Conservation (phyloP, 2,329 filamentous ascomycete species). For the Phoma sp. region DNA sequence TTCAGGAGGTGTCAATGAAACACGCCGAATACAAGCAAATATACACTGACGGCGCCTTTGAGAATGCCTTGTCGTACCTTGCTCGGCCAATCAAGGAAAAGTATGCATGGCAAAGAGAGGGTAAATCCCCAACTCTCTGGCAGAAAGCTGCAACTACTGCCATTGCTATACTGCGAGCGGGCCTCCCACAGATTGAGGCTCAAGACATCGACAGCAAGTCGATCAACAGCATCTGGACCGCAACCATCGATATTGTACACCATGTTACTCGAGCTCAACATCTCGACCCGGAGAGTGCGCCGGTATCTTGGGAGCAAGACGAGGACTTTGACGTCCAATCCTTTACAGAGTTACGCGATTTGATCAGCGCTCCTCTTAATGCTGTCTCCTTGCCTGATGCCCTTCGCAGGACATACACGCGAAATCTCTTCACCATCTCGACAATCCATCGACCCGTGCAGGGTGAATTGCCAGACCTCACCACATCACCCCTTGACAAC, state of each 20-base stretch:
- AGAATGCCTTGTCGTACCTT: slow-evolving; percentile 69
- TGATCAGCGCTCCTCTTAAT: slow-evolving; percentile 78
- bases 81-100: slow-evolving; percentile 76
- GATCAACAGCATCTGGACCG: slow-evolving; percentile 67
- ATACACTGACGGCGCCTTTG: slow-evolving; percentile 71
- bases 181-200: slow-evolving; percentile 58
- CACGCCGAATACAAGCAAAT: slow-evolving; percentile 70
- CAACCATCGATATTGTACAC: slow-evolving; percentile 44
- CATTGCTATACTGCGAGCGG: slow-evolving; percentile 70
- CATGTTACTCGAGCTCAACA: slow-evolving; percentile 48
- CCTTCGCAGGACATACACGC: slow-evolving; percentile 72
- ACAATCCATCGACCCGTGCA: slow-evolving; percentile 76
- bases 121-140: slow-evolving; percentile 78
- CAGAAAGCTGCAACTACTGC: slow-evolving; percentile 75
- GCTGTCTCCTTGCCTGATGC: slow-evolving; percentile 68
- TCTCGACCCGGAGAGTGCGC: slow-evolving; percentile 46
- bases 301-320: slow-evolving; percentile 57
- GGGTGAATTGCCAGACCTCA: slow-evolving; percentile 61
- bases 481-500: slow-evolving; percentile 60
- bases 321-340: slow-evolving; percentile 81
- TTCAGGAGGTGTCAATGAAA: slow-evolving; percentile 65
- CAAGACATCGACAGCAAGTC: slow-evolving; percentile 45
- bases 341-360: slow-evolving; percentile 70
- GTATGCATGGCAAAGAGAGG: slow-evolving; percentile 75
- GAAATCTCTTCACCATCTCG: slow-evolving; percentile 80